Evolutionary conservation across 1,284 basidiomycete genomes (phyloP), one percentile per base, ranked within the genome.

Genomic region (Fistulinella staudtii): DNA sequence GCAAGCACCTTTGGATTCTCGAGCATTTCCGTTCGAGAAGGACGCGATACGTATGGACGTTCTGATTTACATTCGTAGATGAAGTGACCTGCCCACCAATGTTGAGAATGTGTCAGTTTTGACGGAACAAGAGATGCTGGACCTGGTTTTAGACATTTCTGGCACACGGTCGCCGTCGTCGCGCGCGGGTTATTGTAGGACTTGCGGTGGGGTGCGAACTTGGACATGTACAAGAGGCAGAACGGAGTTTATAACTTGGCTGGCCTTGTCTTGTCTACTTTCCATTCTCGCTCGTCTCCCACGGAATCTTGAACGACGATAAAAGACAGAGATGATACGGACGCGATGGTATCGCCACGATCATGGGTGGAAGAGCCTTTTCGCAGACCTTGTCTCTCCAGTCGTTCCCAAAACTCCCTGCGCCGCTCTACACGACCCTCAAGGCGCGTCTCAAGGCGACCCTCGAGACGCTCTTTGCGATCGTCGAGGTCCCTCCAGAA

Each of bases 51-150:
- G 59, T 89, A 90, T 21, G 87, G 85, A 3, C 85, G 75, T 31
- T 71, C 55, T 8, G 70, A 71, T 63, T 87, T 89, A 73, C 87
- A 90, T 65, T 89, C 75, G 55, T 80, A 90, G 22, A 78, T 90
- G 59, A 79, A 90, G 61, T 89, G 87, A 0, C 87, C 87, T 85
- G 52, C 6, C n/a, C n/a, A 29, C 39, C n/a, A n/a, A 8, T 9
- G 8, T 30, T n/a, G n/a, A n/a, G n/a, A n/a, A n/a, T n/a, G n/a
- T n/a, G n/a, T n/a, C n/a, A n/a, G n/a, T n/a, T n/a, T 18, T n/a
- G 18, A 29, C 35, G 36, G 10, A 18, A 36, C 18, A 14, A 10
- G n/a, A n/a, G 15, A 23, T 14, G 11, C 6, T 4, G 7, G 31
- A 81, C 85, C 85, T 61, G 73, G 72, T 33, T 72, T 67, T 23